A percentile compares a stretch with the other conserved stretches of the same genome.
phyloP scores from a whole-genome alignment of 129 eudicot genomes.

The Chrysanthemum makinoi region DNA sequence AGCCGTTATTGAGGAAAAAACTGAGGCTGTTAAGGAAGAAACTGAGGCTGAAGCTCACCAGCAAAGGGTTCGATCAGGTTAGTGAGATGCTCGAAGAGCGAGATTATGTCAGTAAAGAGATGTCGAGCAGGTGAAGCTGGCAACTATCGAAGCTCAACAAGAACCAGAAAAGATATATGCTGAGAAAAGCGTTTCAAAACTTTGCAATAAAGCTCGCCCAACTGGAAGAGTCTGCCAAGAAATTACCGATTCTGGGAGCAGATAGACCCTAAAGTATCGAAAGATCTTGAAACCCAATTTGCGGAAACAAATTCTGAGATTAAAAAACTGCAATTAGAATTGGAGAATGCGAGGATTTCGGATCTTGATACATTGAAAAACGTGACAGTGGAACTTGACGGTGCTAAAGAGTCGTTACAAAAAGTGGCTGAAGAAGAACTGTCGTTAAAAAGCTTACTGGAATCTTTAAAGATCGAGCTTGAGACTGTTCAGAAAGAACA shows the following conservation, averaged over 20 bases:
- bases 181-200: conserved; percentile 67
- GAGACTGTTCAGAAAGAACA: conserved; percentile 67
- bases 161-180: conserved; percentile 50
- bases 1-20: conserved; percentile 45
- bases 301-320: conserved; percentile 53
- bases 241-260: conserved; percentile 53
- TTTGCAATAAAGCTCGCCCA: conserved; percentile 57
- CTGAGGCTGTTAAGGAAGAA: conserved; percentile 45
- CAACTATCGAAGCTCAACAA: conserved; percentile 47
- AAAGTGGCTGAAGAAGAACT: conserved; percentile 75
- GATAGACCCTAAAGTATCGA: conserved; percentile 48
- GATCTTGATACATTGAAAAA: conserved; percentile 67
- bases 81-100: conserved; percentile 61
- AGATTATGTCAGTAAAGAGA: conserved; percentile 49
- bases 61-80: conserved; percentile 46
- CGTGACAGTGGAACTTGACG: conserved; percentile 64
- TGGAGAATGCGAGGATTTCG: conserved; percentile 46
- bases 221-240: conserved; percentile 69
- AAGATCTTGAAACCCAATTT: conserved; percentile 52
- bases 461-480: conserved; percentile 61
- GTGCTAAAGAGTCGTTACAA: conserved; percentile 74
- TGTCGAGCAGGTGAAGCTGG: conserved; percentile 61
- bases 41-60: conserved; percentile 56
- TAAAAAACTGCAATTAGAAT: conserved; percentile 43
- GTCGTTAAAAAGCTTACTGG: conserved; percentile 56